phyloP scores from a whole-genome alignment of 2,329 filamentous ascomycete species.

The Pseudocercospora ulei region DNA sequence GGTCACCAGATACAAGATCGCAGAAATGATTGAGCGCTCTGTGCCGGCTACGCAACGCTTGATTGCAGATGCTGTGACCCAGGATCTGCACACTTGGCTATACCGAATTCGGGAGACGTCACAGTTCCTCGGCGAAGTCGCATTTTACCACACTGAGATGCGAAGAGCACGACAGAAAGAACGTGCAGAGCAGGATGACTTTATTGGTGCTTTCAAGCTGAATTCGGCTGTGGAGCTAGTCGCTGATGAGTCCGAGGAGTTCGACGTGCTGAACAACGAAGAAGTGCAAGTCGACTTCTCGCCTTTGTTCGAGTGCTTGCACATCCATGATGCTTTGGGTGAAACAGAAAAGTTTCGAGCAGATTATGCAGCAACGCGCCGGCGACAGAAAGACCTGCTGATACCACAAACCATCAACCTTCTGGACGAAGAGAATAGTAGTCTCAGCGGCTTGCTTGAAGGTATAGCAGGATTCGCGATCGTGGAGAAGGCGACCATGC shows the following conservation, averaged over 20 bases:
- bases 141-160: conserved; percentile 90
- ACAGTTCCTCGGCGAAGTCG: conserved; percentile 89
- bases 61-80: conserved; percentile 95
- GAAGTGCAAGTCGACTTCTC: conserved; percentile 91
- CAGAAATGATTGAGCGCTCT: conserved; percentile 89
- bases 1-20: conserved; percentile 87
- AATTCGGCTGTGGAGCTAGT: conserved; percentile 95
- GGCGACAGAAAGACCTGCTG: conserved; percentile 83
- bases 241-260: conserved; percentile 89
- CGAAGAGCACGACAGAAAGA: conserved; percentile 74
- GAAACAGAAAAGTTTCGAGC: conserved; percentile 82
- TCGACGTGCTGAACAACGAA: conserved; percentile 89
- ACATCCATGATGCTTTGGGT: conserved; percentile 90
- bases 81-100: conserved; percentile 91
- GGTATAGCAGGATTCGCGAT: conserved; percentile 95
- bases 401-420: conserved; percentile 68
- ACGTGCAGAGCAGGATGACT: conserved; percentile 63
- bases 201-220: conserved; percentile 72
- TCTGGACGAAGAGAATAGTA: conserved; percentile 69
- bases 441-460: conserved; percentile 81
- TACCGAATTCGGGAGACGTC: conserved; percentile 92
- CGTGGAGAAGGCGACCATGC: conserved; percentile 88
- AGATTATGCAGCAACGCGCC: conserved; percentile 84
- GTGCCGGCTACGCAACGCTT: conserved; percentile 85
- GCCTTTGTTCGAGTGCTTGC: conserved; percentile 84